Base-by-base conservation (phyloP, 148 eudicot species). In the Oxyria digyna region DNA sequence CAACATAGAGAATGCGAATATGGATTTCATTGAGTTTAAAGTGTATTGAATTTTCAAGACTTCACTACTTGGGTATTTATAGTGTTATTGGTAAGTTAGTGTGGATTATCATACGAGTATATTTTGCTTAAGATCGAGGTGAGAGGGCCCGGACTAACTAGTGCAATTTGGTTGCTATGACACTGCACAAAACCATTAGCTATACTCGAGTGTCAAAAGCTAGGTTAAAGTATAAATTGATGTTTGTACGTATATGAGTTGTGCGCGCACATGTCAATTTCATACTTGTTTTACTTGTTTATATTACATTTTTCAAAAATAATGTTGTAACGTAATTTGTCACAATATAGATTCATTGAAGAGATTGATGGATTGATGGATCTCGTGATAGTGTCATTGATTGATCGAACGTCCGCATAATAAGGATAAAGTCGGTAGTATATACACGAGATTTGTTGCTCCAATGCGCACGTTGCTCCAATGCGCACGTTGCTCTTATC, bases 41-140 rank as follows among this genome's bases (percentile, higher is more conserved):
- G 3, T 57, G 65, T 29, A 31, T 14, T 59, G 65, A 8, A 13
- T 59, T 27, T 59, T 29, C 64, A 27, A 4, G 64, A 27, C 64
- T 57, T 29, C 64, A 13, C 33, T 57, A 57, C 65, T 27, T 26
- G 35, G 64, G 64, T 57, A 57, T 57, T 57, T 57, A 57, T 57
- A 57, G 5, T 24, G 35, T 23, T 21, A 20, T 12, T 8, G 20
- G 59, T 50, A 23, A 18, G 24, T 21, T 49, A 49, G 23, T 49
- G 24, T 52, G 14, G n/a, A 35, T 26, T 11, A 57, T 57, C n/a
- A n/a, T n/a, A n/a, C n/a, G n/a, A n/a, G n/a, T n/a, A n/a, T n/a
- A n/a, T n/a, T n/a, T 57, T 26, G 33, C 5, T 57, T 29, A 29
- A 27, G 35, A 24, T n/a, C n/a, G n/a, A n/a, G n/a, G n/a, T 35